phyloP scores from a whole-genome alignment of 305 asterid species.

The Stenogyne calaminthoides region DNA sequence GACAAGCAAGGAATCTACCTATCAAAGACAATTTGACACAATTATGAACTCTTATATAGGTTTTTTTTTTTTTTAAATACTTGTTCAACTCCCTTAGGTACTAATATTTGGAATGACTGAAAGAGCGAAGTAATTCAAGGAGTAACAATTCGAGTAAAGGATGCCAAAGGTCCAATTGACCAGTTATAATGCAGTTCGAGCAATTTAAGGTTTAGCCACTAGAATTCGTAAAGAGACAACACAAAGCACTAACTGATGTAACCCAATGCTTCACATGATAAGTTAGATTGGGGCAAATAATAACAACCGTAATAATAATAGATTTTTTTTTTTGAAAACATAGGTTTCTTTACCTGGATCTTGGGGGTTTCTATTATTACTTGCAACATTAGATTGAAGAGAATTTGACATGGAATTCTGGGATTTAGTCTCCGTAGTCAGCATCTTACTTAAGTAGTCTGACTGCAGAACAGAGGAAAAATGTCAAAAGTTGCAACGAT shows the following conservation, averaged over 20 bases:
- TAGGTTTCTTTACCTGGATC: constrained; percentile 49
- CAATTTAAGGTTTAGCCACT: background rate
- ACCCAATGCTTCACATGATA: background rate
- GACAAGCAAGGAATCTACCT: background rate
- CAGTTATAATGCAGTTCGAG: background rate
- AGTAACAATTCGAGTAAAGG: background rate
- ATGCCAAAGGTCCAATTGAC: background rate
- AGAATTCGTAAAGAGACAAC: background rate
- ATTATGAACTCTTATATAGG: too few relatives aligned
- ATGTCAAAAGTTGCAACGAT: too few relatives aligned
- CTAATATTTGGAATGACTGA: too few relatives aligned
- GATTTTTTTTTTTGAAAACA: background rate
- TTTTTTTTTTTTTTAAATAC: too few relatives aligned
- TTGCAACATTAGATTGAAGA: constrained; percentile 50
- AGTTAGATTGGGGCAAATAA: background rate
- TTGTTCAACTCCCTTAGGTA: too few relatives aligned
- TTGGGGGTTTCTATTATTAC: constrained; percentile 43
- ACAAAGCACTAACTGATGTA: background rate
- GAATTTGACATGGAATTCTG: constrained; percentile 46
- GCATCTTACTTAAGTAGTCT: too few relatives aligned
- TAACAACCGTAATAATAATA: background rate
- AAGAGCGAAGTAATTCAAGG: too few relatives aligned
- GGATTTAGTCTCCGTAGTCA: too few relatives aligned
- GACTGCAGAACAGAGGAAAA: too few relatives aligned
- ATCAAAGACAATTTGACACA: background rate